Evolutionary conservation across 73 alveolate species (phyloP).

Genomic region (Paramecium pentaurelia): DNA sequence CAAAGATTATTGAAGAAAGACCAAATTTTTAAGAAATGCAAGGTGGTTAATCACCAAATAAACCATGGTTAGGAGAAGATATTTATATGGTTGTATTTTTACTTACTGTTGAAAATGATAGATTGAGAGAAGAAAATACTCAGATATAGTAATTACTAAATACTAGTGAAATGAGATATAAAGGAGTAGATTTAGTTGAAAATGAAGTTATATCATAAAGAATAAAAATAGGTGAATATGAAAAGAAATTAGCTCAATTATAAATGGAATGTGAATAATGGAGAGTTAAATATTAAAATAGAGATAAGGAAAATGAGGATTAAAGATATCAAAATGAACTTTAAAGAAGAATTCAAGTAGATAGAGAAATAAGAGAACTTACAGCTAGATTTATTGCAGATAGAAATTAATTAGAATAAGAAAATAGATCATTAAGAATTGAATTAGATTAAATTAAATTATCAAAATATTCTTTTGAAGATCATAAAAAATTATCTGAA

Average conservation of each 20-base stretch:
- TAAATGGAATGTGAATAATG: slow-evolving; percentile 27
- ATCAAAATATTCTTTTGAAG: background rate
- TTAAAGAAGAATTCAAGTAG: background rate
- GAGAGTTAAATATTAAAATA: background rate
- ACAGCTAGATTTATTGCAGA: background rate
- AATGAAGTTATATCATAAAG: background rate
- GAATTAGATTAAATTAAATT: slow-evolving; percentile 26
- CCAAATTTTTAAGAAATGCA: background rate
- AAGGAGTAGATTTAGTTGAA: background rate
- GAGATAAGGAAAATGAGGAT: slow-evolving; percentile 22
- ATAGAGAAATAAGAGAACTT: slow-evolving; percentile 26
- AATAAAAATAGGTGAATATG: background rate
- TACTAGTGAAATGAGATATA: background rate
- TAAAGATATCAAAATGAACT: background rate
- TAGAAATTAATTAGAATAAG: slow-evolving; percentile 30
- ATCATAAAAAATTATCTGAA: background rate
- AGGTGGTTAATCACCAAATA: background rate
- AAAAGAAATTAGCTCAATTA: background rate
- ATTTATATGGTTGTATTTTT: slow-evolving; percentile 15
- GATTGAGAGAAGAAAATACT: background rate
- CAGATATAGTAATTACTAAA: background rate
- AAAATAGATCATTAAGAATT: background rate
- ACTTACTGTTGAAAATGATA: background rate
- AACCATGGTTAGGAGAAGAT: slow-evolving; percentile 41
- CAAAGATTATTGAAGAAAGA: background rate